These are phyloP conservation scores for Teunomyces atbi DNA, from an alignment of 805 yeast species.

Conservation along the genomic window DNA sequence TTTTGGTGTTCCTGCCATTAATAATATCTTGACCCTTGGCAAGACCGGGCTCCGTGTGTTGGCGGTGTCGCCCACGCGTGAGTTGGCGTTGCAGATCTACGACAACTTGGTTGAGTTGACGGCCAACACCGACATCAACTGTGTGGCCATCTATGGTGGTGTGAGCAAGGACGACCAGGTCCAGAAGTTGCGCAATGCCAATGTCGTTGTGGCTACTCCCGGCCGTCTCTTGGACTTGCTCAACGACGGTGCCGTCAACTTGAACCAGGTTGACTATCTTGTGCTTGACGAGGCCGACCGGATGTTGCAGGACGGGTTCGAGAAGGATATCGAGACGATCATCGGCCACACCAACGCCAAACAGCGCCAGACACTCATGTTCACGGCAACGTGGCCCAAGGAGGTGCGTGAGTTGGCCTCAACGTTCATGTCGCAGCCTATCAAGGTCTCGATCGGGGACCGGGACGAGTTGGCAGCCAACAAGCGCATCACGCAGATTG, in stretches of 20 bases:
- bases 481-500: conserved; percentile 88
- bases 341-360: conserved; percentile 53
- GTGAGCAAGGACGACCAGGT: conserved; percentile 94
- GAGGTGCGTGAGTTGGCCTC: conserved; percentile 92
- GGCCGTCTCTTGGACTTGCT: conserved; percentile 91
- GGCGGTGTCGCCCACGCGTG: conserved; percentile 95
- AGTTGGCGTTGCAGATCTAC: conserved; percentile 89
- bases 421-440: conserved; percentile 80
- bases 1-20: conserved; percentile 95
- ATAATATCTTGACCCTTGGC: conserved; percentile 53
- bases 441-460: conserved; percentile 89
- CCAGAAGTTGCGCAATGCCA: conserved; percentile 58
- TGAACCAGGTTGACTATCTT: conserved; percentile 67
- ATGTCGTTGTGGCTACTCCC: conserved; percentile 95
- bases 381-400: conserved; percentile 99
- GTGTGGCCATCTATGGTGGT: conserved; percentile 94
- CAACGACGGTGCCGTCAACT: conserved; percentile 79
- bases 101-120: conserved; percentile 76
- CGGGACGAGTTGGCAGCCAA: conserved; percentile 93
- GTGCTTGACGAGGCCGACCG: conserved; percentile 98
- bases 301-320: conserved; percentile 98
- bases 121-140: conserved; percentile 56
- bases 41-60: conserved; percentile 65
- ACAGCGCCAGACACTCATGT: conserved; percentile 90
- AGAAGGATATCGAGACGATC: conserved; percentile 88